Base-by-base conservation (phyloP, 495 filamentous ascomycete species). In the Tetracladium marchalianum region DNA sequence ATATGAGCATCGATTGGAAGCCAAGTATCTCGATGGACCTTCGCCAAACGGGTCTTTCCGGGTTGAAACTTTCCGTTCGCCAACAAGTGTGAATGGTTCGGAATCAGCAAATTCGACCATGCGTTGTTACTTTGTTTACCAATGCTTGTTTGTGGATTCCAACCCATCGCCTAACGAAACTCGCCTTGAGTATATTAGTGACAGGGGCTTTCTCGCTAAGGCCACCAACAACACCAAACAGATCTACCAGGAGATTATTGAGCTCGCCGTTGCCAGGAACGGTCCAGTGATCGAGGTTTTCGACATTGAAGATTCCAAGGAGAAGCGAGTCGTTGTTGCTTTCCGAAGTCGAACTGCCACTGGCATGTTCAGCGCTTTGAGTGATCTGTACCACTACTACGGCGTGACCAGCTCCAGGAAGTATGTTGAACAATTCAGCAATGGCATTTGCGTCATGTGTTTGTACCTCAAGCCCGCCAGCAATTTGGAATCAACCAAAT, bases 391-490 rank as follows among this genome's bases (percentile, higher is more conserved):
- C 66, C 92, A 98, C 68, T 96, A 95, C 73, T 97, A 98, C 59
- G 93, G 93, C 18, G 77, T 95, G 41, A 97, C 92, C 1, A 94
- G 87, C 62, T 88, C 92, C 1, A 78, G 92, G 43, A 98, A 98
- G 69, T 98, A 98, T 57, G 84, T 97, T 45, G 90, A 98, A 67
- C 90, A 97, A 65, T 98, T 98, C 70, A 94, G 90, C 55, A 98
- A 97, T 62, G 92, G 92, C 42, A 92, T 95, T 61, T 92, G 86
- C 11, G 85, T 96, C 53, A 90, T 97, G 70, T 95, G 89, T 35
- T 77, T 95, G 12, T 98, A 98, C 66, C 73, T 98, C 37, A 77
- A 80, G 40, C 92, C 88, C 31, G 70, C 75, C 67, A 63, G 71
- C 12, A 38, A 50, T 54, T 41, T 53, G 16, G 31, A 58, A 5